Conservation (phyloP, 352 stramenopile species). For the Phytophthora cryptogea region DNA sequence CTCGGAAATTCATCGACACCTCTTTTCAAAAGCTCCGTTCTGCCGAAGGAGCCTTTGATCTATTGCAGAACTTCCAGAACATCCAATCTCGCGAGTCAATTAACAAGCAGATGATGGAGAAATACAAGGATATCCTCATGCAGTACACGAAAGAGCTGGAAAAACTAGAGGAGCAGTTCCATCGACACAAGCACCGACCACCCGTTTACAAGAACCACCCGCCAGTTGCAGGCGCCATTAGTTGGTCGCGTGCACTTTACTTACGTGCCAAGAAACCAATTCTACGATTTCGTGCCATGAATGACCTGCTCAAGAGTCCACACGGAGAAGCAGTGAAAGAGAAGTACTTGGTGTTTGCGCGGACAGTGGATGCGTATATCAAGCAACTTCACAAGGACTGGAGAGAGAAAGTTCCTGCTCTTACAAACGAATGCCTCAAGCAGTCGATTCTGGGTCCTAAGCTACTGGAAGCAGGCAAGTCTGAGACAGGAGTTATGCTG, state of each 20-base stretch:
- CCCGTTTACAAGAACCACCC: slow-evolving; percentile 95
- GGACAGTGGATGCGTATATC: slow-evolving; percentile 93
- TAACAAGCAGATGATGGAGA: slow-evolving; percentile 97
- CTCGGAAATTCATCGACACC: slow-evolving; percentile 94
- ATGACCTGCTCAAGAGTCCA: slow-evolving; percentile 91
- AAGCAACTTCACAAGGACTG: slow-evolving; percentile 93
- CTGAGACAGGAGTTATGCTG: slow-evolving; percentile 72
- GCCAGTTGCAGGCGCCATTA: slow-evolving; percentile 85
- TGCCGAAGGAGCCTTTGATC: slow-evolving; percentile 94
- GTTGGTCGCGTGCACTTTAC: slow-evolving; percentile 85
- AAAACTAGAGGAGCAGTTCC: slow-evolving; percentile 90
- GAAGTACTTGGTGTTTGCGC: slow-evolving; percentile 94
- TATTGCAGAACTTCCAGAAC: slow-evolving; percentile 97
- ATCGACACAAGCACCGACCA: slow-evolving; percentile 77
- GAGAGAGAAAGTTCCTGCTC: slow-evolving; percentile 82
- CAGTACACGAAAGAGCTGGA: slow-evolving; percentile 97
- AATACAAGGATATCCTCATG: slow-evolving; percentile 96
- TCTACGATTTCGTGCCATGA: slow-evolving; percentile 92
- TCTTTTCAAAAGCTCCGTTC: slow-evolving; percentile 96
- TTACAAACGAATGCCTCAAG: slow-evolving; percentile 94
- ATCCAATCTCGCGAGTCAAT: slow-evolving; percentile 96
- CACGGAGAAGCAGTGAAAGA: slow-evolving; percentile 94
- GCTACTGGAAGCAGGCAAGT: slow-evolving; percentile 75
- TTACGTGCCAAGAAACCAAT: slow-evolving; percentile 95
- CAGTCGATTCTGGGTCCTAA: slow-evolving; percentile 92